Evolutionary conservation across 2,329 filamentous ascomycete species (phyloP).

Genomic region (Fusarium sp.): DNA sequence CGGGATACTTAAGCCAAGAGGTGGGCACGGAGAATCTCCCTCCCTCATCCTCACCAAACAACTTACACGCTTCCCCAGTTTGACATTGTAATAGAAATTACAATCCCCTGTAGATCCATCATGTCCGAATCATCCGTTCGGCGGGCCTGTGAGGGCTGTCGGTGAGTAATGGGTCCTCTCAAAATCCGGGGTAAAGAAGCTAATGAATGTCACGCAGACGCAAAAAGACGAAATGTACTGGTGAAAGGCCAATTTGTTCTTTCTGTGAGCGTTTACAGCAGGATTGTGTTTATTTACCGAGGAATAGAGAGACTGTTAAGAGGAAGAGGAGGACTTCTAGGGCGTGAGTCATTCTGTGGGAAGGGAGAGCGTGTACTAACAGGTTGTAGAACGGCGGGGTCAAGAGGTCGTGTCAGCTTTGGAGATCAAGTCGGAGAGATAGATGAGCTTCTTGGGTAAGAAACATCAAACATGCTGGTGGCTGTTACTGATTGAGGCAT

Average conservation of each 20-base stretch:
- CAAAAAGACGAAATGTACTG: constrained; percentile 42
- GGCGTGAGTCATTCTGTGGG: constrained; percentile 3
- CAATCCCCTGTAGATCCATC: not conserved
- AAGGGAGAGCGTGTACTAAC: not conserved
- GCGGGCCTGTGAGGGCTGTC: constrained; percentile 31
- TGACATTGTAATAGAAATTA: not conserved
- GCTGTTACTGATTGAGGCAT: fast-evolving
- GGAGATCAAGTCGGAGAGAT: constrained; percentile 12
- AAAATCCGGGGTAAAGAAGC: not conserved
- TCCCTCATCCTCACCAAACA: not conserved
- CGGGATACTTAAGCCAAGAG: not conserved
- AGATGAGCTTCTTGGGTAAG: constrained; percentile 21
- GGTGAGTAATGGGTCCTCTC: constrained; percentile 8
- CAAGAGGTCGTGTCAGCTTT: constrained; percentile 6
- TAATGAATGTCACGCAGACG: constrained; percentile 7
- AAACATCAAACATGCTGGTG: fast-evolving
- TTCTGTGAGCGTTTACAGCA: constrained; percentile 38
- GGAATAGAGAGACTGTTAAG: constrained; percentile 24
- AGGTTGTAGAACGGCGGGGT: not conserved
- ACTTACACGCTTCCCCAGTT: not conserved
- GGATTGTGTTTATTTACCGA: constrained; percentile 29
- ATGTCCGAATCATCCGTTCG: constrained; percentile 31
- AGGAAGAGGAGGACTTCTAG: constrained; percentile 25
- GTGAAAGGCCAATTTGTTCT: constrained; percentile 36
- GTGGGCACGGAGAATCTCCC: constrained; percentile 25